Evolutionary conservation across 1,284 basidiomycete species (phyloP).

Genomic region (Boletus austroedulis): DNA sequence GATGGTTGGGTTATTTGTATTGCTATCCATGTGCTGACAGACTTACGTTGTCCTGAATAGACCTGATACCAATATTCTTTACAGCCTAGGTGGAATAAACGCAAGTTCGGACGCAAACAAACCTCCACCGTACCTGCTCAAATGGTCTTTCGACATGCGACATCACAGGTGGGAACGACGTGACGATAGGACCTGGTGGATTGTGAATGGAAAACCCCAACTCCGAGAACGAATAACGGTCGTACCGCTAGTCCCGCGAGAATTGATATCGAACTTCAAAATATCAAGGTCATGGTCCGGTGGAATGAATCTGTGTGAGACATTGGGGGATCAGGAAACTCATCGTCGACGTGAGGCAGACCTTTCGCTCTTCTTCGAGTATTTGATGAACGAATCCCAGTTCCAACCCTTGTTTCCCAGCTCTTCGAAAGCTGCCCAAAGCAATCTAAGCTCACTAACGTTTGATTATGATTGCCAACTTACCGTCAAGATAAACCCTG

Average conservation of each 20-base stretch:
- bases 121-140: neutral
- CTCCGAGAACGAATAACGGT: neutral
- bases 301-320: neutral
- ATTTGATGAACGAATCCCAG: constrained; percentile 2
- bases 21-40: neutral
- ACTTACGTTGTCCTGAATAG: neutral
- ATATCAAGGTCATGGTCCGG: neutral
- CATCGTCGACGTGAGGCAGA: neutral
- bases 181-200: neutral
- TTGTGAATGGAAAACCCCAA: neutral
- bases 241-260: neutral
- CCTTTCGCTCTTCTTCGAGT: constrained; percentile 7
- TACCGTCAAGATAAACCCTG: neutral
- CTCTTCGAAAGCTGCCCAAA: neutral
- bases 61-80: constrained; percentile 2
- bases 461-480: neutral
- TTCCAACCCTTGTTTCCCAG: constrained; percentile 3
- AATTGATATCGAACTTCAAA: neutral
- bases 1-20: neutral
- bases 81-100: neutral
- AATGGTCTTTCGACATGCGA: constrained; percentile 1
- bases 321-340: neutral
- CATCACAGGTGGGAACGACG: neutral
- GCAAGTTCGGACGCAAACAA: neutral
- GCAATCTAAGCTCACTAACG: neutral